Base-by-base conservation (phyloP, 208 protist species). In the Balamuthia mandrillaris region DNA sequence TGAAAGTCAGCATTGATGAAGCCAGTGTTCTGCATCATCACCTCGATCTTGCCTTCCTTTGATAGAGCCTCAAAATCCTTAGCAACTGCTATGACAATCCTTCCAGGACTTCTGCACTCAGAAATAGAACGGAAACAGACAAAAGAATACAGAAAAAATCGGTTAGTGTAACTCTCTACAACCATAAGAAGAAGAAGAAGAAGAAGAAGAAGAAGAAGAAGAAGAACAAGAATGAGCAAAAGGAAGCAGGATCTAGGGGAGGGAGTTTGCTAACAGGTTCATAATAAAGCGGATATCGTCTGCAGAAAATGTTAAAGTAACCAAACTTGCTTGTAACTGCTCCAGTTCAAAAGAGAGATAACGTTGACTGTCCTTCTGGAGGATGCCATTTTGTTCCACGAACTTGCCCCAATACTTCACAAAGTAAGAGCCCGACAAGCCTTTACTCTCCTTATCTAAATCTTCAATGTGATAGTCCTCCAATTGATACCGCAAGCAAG, bases 231-330 rank as follows among this genome's bases (percentile, higher is more conserved):
- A 29, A 7, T 45, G 5, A n/a, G 31, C 29, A n/a, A 70, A 70
- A 70, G 61, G 12, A 37, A 63, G 31, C 31, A 35, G 21, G 24
- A 35, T 63, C 24, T 6, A 7, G n/a, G 54, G 7, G 33, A 2
- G 27, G 41, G 12, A 9, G 18, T 12, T 10, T 1, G 44, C 60
- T 6, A 0, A 77, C 66, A 39, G 66, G 44, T 77, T 77, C 29
- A 77, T 27, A 12, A 47, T 47, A 45, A 56, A 77, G 44, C n/a
- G 49, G 66, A 77, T 77, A 27, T 77, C 66, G 66, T 77, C 66
- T 27, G 66, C 66, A 33, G 49, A 56, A 45, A 77, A 45, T 5
- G 66, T 77, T 39, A 77, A 45, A 16, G 66, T 77, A 27, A 24
- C 39, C 27, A 77, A 39, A 12, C 44, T 77, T 24, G 66, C 66